Conservation (phyloP, 2,329 filamentous ascomycete species). For the Tympanopsis confertula region DNA sequence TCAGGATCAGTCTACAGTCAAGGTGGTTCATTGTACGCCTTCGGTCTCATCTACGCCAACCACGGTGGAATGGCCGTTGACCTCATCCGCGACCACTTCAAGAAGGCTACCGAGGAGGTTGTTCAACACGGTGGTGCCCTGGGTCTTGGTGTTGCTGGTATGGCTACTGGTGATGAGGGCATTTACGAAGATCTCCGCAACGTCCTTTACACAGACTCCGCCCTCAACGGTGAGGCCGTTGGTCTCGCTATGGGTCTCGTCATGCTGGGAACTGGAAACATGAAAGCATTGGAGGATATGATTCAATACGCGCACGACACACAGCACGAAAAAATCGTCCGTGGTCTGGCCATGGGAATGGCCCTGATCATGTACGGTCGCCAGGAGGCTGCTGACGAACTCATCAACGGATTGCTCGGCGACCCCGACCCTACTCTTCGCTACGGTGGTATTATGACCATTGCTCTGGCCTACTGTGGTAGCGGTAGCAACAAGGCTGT, state of each 20-base stretch:
- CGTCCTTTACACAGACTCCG: conserved; percentile 85
- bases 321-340: conserved; percentile 96
- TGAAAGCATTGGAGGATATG: conserved; percentile 89
- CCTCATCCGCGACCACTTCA: conserved; percentile 67
- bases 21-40: conserved; percentile 87
- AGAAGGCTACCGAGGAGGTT: conserved; percentile 72
- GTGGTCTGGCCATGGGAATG: conserved; percentile 91
- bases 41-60: conserved; percentile 93
- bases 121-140: conserved; percentile 94
- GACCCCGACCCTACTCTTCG: conserved; percentile 88
- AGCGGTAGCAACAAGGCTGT: conserved; percentile 98
- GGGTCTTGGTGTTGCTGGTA: conserved; percentile 89
- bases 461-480: conserved; percentile 91
- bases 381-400: conserved; percentile 85
- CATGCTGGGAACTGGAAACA: conserved; percentile 96
- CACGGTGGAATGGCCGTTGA: conserved; percentile 83
- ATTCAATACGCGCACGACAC: conserved; percentile 96
- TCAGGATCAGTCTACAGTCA: conserved; percentile 86
- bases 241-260: conserved; percentile 93
- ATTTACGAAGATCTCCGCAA: conserved; percentile 86
- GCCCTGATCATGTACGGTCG: conserved; percentile 95
- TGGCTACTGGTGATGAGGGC: conserved; percentile 84
- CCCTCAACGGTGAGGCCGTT: conserved; percentile 91
- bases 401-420: conserved; percentile 84
- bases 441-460: conserved; percentile 98